Percentiles rank a stretch among this genome's conserved stretches.
These are phyloP conservation scores for Cylindrotheca fusiformis DNA, from an alignment of 108 stramenopile genomes.

Conservation along the genomic window DNA sequence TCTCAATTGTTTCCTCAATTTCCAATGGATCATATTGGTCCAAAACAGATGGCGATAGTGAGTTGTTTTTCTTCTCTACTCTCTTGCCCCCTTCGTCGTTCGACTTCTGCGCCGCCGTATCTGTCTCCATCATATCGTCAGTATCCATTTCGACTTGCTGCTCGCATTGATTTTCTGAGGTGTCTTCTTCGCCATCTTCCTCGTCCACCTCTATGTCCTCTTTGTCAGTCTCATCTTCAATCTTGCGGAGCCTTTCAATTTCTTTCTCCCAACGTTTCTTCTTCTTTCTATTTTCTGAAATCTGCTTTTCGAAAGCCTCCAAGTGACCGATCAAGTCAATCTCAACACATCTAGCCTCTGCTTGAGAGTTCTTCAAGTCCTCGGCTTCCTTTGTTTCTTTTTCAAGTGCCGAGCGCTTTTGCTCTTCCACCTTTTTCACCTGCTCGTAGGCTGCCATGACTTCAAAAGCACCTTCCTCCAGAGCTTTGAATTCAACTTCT, in stretches of 20 bases:
- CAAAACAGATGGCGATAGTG: constrained; percentile 47
- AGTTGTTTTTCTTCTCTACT: constrained; percentile 19
- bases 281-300: constrained; percentile 63
- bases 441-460: constrained; percentile 72
- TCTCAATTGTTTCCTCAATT: constrained; percentile 65
- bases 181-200: constrained; percentile 21
- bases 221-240: constrained; percentile 43
- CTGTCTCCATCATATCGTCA: constrained; percentile 23
- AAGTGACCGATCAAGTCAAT: constrained; percentile 82
- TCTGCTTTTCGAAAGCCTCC: constrained; percentile 67
- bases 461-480: constrained; percentile 64
- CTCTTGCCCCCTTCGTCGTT: background rate
- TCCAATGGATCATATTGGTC: constrained; percentile 61
- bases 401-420: constrained; percentile 67
- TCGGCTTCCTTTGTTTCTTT: constrained; percentile 55
- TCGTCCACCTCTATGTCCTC: constrained; percentile 52
- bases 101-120: constrained; percentile 6
- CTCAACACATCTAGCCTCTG: constrained; percentile 65
- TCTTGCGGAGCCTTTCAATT: constrained; percentile 51
- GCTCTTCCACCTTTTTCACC: constrained; percentile 67
- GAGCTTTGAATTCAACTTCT: constrained; percentile 56
- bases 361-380: constrained; percentile 60
- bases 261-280: constrained; percentile 61
- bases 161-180: constrained; percentile 16
- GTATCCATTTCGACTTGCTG: background rate